A percentile compares a stretch with the other conserved stretches of the same genome.
These are phyloP conservation scores for Aureobasidium vineae DNA, from an alignment of 2,329 filamentous ascomycete species.

Conservation along the genomic window DNA sequence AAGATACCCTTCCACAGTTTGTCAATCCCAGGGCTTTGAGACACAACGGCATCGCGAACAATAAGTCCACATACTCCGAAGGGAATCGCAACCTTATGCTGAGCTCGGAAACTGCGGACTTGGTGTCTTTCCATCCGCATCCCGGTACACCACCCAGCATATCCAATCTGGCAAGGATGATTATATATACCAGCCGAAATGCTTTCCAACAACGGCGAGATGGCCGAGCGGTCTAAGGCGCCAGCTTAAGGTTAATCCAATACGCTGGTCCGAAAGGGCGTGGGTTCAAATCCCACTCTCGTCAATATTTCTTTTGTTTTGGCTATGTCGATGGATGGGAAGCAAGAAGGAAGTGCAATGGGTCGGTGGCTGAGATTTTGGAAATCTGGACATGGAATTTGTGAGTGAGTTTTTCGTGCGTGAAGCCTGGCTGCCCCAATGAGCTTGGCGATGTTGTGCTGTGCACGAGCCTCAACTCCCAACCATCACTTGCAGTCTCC, in stretches of 20 bases:
- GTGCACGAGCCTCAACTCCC: background rate
- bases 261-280: constrained; percentile 1
- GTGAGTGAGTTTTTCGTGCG: background rate
- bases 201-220: background rate
- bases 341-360: background rate
- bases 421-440: background rate
- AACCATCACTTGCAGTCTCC: too few species aligned
- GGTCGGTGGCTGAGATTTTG: background rate
- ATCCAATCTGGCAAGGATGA: too few species aligned
- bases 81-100: too few species aligned
- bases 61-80: too few species aligned
- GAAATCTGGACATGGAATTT: background rate
- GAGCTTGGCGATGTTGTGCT: background rate
- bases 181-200: too few species aligned
- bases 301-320: background rate
- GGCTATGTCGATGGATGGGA: background rate
- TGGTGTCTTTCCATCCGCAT: too few species aligned
- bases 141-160: too few species aligned
- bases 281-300: constrained; percentile 2
- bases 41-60: too few species aligned
- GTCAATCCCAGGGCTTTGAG: too few species aligned
- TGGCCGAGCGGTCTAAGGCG: constrained; percentile 1
- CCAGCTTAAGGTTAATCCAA: background rate
- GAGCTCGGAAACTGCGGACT: too few species aligned
- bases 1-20: too few species aligned